A percentile compares a stretch with the other conserved stretches of the same genome.
Evolutionary conservation across 768 basidiomycete species (phyloP).

Genomic region (Nidularia pulvinata): DNA sequence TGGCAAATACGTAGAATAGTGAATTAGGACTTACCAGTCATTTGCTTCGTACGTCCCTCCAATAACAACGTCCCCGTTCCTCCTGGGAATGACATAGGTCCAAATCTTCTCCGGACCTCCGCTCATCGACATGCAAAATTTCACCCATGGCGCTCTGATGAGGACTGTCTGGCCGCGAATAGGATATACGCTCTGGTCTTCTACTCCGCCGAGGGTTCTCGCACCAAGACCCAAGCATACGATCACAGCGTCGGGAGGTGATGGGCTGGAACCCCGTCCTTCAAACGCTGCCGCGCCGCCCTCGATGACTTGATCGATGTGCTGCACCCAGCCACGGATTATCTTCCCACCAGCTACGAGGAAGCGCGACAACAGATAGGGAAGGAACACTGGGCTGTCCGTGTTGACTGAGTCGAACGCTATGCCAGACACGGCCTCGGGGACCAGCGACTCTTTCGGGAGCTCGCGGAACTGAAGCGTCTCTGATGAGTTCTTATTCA

Average conservation of each 20-base stretch:
- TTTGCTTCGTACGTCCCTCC: slow-evolving; percentile 58
- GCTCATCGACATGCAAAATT: slow-evolving; percentile 46
- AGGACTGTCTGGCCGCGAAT: slow-evolving; percentile 81
- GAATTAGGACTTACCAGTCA: slow-evolving; percentile 48
- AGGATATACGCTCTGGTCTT: slow-evolving; percentile 69
- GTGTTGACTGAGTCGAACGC: slow-evolving; percentile 62
- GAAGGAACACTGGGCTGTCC: slow-evolving; percentile 56
- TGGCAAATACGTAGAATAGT: neutral
- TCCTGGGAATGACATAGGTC: slow-evolving; percentile 63
- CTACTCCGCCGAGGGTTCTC: slow-evolving; percentile 69
- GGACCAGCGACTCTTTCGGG: slow-evolving; percentile 15
- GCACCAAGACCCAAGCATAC: slow-evolving; percentile 75
- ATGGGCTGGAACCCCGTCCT: slow-evolving; percentile 9
- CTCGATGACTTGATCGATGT: slow-evolving; percentile 61
- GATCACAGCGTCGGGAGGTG: slow-evolving; percentile 49
- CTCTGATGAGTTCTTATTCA: neutral
- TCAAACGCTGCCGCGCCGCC: slow-evolving; percentile 38
- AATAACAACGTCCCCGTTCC: slow-evolving; percentile 55
- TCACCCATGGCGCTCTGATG: slow-evolving; percentile 61
- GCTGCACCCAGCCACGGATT: slow-evolving; percentile 54
- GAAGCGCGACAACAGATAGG: slow-evolving; percentile 59
- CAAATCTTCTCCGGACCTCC: slow-evolving; percentile 31
- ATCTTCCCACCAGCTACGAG: slow-evolving; percentile 52
- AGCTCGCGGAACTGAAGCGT: slow-evolving; percentile 23
- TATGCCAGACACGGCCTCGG: slow-evolving; percentile 35